Evolutionary conservation across 73 alveolate species (phyloP).

Genomic region (Paramecium biaurelia): DNA sequence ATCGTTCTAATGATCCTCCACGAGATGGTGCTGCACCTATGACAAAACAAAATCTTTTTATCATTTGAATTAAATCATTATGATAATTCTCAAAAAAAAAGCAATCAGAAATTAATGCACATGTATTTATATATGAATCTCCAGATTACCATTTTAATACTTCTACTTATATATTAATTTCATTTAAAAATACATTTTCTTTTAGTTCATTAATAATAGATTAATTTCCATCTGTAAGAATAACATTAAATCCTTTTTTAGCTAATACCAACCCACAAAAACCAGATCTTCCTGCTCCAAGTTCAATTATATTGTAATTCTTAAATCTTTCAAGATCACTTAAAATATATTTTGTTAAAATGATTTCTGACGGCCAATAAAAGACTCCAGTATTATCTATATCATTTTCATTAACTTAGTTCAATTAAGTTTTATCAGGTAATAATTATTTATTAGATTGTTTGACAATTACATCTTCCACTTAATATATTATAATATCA

Average conservation of each 20-base stretch:
- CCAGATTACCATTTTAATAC: not conserved
- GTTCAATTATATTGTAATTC: not conserved
- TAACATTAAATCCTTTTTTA: not conserved
- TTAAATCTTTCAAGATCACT: not conserved
- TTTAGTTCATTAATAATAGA: not conserved
- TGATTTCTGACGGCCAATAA: constrained; percentile 32
- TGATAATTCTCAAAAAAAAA: constrained; percentile 45
- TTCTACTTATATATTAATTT: not conserved
- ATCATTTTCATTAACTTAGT: not conserved
- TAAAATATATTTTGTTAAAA: not conserved
- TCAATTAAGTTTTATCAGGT: not conserved
- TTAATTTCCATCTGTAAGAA: constrained; percentile 22
- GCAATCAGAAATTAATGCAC: constrained; percentile 21
- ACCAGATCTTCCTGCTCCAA: constrained; percentile 40
- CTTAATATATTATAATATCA: not conserved
- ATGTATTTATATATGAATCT: not conserved
- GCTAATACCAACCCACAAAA: constrained; percentile 25
- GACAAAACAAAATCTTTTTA: not conserved
- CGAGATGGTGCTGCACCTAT: constrained; percentile 47
- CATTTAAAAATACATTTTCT: not conserved
- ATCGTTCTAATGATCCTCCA: constrained; percentile 42
- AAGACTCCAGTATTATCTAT: constrained; percentile 12
- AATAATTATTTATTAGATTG: not conserved
- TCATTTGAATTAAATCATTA: not conserved
- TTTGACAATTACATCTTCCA: not conserved